Evolutionary conservation across 768 basidiomycete genomes (phyloP).

Genomic region (Leccinum broughii): DNA sequence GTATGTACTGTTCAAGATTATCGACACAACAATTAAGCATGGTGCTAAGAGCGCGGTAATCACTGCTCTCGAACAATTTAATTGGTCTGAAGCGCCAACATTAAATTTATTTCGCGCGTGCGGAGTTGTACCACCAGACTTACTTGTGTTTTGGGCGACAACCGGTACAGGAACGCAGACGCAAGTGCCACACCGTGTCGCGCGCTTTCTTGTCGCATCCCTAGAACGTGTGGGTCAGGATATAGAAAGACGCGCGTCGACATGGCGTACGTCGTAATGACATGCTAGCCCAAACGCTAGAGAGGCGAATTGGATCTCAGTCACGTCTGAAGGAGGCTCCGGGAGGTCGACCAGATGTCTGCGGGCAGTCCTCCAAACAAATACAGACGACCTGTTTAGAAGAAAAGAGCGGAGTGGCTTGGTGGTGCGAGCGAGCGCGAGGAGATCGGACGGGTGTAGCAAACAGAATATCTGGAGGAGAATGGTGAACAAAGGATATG

Average conservation of each 20-base stretch:
- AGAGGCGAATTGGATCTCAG: slow-evolving; percentile 50
- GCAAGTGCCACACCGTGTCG: slow-evolving; percentile 34
- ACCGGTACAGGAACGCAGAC: slow-evolving; percentile 32
- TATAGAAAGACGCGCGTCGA: neutral
- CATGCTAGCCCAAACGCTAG: slow-evolving; percentile 50
- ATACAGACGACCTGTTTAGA: slow-evolving; percentile 30
- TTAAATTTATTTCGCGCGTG: neutral
- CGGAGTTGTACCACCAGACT: slow-evolving; percentile 2
- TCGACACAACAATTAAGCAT: slow-evolving; percentile 10
- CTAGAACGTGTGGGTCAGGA: slow-evolving; percentile 13
- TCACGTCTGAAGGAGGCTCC: slow-evolving; percentile 45
- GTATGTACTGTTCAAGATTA: slow-evolving; percentile 25
- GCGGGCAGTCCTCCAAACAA: slow-evolving; percentile 37
- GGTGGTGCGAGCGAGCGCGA: slow-evolving; percentile 45
- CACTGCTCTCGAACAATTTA: slow-evolving; percentile 12
- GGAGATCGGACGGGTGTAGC: slow-evolving; percentile 46
- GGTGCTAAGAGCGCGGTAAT: slow-evolving; percentile 8
- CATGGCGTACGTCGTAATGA: slow-evolving; percentile 31
- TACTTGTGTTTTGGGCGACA: slow-evolving; percentile 30
- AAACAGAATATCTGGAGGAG: slow-evolving; percentile 42
- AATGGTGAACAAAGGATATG: neutral
- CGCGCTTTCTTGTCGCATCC: slow-evolving; percentile 27
- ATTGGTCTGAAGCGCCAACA: slow-evolving; percentile 17
- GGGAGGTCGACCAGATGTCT: slow-evolving; percentile 42
- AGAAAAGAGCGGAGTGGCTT: slow-evolving; percentile 43